These are phyloP conservation scores for Coprinellus micaceus DNA, from an alignment of 768 basidiomycete genomes.

Conservation along the genomic window DNA sequence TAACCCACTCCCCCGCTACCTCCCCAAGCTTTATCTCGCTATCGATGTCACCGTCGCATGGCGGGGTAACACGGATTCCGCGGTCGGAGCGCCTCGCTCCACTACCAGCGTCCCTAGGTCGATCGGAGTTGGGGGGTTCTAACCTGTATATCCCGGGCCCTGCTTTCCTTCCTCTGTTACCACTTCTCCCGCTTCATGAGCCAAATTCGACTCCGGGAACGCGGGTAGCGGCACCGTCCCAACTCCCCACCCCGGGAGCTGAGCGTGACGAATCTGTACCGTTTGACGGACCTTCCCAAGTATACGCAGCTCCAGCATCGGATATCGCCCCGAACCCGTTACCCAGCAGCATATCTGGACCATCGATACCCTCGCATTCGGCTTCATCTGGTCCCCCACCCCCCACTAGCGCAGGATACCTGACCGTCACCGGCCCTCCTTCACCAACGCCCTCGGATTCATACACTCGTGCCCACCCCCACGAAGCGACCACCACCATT, in stretches of 20 bases:
- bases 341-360: background rate
- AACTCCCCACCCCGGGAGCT: slow-evolving; percentile 23
- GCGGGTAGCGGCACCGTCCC: slow-evolving; percentile 2
- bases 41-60: slow-evolving; percentile 7
- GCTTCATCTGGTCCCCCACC: background rate
- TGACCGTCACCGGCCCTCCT: slow-evolving; percentile 13
- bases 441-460: slow-evolving; percentile 20
- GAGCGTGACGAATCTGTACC: slow-evolving; percentile 13
- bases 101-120: background rate
- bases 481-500: slow-evolving; percentile 45
- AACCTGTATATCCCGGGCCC: background rate
- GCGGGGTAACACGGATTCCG: slow-evolving; percentile 3
- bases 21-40: slow-evolving; percentile 9
- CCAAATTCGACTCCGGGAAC: slow-evolving; percentile 4
- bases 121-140: background rate
- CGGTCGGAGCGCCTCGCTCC: background rate
- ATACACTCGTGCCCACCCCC: slow-evolving; percentile 18
- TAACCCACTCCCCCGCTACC: slow-evolving; percentile 16
- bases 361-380: background rate
- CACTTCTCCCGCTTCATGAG: slow-evolving; percentile 11
- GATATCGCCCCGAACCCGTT: background rate
- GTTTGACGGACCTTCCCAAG: background rate
- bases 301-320: background rate
- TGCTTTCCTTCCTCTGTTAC: background rate
- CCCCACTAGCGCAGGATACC: background rate